A percentile compares a stretch with the other conserved stretches of the same genome.
phyloP scores from a whole-genome alignment of 805 yeast genomes.

The Saccharomycopsis synnaedendra region DNA sequence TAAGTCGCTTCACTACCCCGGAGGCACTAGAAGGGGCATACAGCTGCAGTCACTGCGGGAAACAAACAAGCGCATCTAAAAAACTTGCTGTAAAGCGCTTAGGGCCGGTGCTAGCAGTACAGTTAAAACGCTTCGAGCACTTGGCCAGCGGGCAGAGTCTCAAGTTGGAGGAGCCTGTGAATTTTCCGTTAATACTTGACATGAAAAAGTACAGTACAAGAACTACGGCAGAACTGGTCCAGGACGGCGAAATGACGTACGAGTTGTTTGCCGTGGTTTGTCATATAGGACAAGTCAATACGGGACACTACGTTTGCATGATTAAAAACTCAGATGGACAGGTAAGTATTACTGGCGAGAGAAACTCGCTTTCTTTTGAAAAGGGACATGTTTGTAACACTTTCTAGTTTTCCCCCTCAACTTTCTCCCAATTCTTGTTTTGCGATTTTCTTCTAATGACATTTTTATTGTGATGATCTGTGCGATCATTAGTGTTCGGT shows the following conservation, averaged over 20 bases:
- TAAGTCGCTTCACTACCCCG: conserved; percentile 62
- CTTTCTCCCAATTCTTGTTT: background rate
- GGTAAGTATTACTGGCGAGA: conserved; percentile 16
- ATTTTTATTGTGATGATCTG: too few species aligned
- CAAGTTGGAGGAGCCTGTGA: conserved; percentile 67
- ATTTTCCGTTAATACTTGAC: conserved; percentile 63
- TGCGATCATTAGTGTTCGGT: too few species aligned
- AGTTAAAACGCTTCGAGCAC: conserved; percentile 51
- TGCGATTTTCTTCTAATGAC: background rate
- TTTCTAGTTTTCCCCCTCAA: background rate
- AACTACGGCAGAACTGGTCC: conserved; percentile 12
- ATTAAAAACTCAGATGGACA: conserved; percentile 55
- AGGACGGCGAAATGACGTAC: conserved; percentile 36
- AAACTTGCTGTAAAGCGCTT: conserved; percentile 54
- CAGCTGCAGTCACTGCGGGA: conserved; percentile 56
- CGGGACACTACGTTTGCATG: conserved; percentile 87
- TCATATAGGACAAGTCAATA: conserved; percentile 87
- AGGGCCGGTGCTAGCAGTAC: conserved; percentile 75
- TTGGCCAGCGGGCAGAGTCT: conserved; percentile 31
- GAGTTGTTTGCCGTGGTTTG: conserved; percentile 82
- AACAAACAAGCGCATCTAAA: conserved; percentile 56
- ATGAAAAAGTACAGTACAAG: conserved; percentile 44
- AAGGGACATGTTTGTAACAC: background rate
- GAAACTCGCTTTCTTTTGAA: background rate
- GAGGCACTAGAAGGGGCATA: conserved; percentile 71